A percentile compares a stretch with the other conserved stretches of the same genome.
These are phyloP conservation scores for Chimonanthus salicifolius DNA, from an alignment of 164 flowering plant genomes.

Conservation along the genomic window DNA sequence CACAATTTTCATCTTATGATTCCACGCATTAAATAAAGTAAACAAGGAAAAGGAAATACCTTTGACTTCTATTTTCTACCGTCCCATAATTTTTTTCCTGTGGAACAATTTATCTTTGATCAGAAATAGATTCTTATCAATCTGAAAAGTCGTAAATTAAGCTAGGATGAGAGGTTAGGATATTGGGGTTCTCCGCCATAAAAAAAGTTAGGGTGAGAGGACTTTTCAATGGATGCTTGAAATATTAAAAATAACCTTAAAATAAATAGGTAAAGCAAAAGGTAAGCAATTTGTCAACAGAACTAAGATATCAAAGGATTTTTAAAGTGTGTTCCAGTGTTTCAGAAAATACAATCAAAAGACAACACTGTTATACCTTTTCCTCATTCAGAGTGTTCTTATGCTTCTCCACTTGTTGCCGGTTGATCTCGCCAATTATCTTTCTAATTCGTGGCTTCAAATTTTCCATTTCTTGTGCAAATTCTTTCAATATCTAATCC, in stretches of 20 bases:
- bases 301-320: neutral
- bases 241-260: neutral
- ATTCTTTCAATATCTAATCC: constrained; percentile 21
- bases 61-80: constrained; percentile 14
- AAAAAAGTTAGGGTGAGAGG: neutral
- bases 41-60: constrained; percentile 11
- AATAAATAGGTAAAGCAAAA: neutral
- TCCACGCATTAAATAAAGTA: neutral
- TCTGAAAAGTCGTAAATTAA: neutral
- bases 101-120: constrained; percentile 2
- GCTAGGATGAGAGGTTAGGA: neutral
- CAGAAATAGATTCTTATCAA: constrained; percentile 7
- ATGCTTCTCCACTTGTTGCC: neutral
- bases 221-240: neutral
- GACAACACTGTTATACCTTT: constrained; percentile 13
- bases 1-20: neutral
- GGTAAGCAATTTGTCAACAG: neutral
- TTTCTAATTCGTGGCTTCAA: constrained; percentile 18
- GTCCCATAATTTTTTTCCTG: constrained; percentile 15
- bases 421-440: constrained; percentile 6
- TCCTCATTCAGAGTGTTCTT: constrained; percentile 1
- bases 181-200: no score
- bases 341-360: neutral
- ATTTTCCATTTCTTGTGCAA: constrained; percentile 21
- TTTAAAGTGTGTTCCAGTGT: neutral